phyloP scores from a whole-genome alignment of 352 stramenopile species.

The Globisporangium okanoganense region DNA sequence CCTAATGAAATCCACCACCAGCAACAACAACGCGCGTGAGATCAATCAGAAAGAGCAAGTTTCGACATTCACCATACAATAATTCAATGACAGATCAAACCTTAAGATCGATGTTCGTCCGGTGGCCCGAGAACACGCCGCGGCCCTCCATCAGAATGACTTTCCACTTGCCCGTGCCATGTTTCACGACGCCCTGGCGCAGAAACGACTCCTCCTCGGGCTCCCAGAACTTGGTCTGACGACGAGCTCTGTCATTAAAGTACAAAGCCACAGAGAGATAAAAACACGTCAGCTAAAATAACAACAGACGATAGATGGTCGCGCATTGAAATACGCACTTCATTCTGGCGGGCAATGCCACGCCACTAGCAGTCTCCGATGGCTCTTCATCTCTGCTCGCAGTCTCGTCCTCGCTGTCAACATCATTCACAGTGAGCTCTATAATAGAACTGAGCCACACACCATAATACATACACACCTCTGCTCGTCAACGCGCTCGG shows the following conservation, averaged over 20 bases:
- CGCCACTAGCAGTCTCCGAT: neutral
- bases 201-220: conserved; percentile 40
- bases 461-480: neutral
- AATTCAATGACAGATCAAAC: conserved; percentile 13
- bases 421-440: neutral
- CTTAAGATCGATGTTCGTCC: conserved; percentile 70
- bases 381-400: neutral
- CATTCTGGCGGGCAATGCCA: neutral
- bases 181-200: conserved; percentile 31
- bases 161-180: conserved; percentile 43
- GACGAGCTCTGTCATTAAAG: conserved; percentile 14
- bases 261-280: neutral
- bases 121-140: conserved; percentile 35
- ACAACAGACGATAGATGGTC: neutral
- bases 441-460: neutral
- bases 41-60: neutral
- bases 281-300: neutral
- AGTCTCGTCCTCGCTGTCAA: neutral
- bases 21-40: neutral
- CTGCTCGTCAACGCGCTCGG: neutral
- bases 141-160: conserved; percentile 35
- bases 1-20: too few relatives aligned
- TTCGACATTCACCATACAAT: neutral
- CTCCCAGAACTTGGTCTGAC: conserved; percentile 35
- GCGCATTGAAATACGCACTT: neutral